Evolutionary conservation across 805 yeast genomes (phyloP), one percentile per base, ranked within the genome.

Genomic region (Candida quercuum): DNA sequence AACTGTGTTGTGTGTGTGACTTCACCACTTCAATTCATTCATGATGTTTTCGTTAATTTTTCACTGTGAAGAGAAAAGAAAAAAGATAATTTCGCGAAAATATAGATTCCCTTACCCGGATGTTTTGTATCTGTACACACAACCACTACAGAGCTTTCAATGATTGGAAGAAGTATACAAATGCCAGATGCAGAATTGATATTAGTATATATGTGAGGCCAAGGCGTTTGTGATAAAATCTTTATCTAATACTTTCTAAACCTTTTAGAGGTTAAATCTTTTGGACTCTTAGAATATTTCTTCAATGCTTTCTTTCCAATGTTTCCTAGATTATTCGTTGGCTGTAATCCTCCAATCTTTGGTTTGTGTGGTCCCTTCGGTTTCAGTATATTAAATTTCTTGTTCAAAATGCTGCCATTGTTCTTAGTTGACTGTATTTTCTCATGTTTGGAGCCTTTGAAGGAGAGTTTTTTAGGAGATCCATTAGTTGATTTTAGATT

Each of bases 261-360:
- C 33, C 57, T 46, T 24, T 39, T 44, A 9, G 51, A 48, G 10
- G 18, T 26, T 12, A 36, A 39, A 8, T 22, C 29, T 22, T 34
- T 39, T 39, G 43, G 48, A n/a, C 49, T 40, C 26, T 39, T 46
- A n/a, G 44, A 24, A 28, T 51, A 51, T 37, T 45, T 52, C 38
- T 48, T 49, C 17, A 35, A 26, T 13, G 32, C 32, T 34, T 46
- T 44, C 20, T 44, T 47, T 3, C 32, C 21, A 5, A 49, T 45
- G 28, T 49, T 51, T 9, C 41, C 43, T 35, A 54, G 22, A 28
- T 49, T 54, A 27, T 54, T 54, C 1, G 54, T 51, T 33, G 59
- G 59, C 15, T 36, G 40, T 15, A 45, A 32, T 1, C 49, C 28
- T 4, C 40, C 38, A 19, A 47, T 20, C 20, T 13, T 29, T 17